Percentiles rank a stretch among this genome's conserved stretches.
Evolutionary conservation across 805 yeast genomes (phyloP).

Genomic region (Lachancea quebecensis): DNA sequence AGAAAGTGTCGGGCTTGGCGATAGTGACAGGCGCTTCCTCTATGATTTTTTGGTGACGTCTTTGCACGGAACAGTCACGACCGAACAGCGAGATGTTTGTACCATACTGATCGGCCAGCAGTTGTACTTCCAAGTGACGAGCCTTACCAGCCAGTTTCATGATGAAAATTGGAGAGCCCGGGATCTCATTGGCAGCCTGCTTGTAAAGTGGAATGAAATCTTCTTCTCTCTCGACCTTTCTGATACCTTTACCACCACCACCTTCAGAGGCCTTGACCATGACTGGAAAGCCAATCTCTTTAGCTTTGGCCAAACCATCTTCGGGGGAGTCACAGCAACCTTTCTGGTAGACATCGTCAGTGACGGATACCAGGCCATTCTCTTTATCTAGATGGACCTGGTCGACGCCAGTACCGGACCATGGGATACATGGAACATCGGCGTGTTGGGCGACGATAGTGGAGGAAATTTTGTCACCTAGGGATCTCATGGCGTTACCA

Average conservation of each 20-base stretch:
- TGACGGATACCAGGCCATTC: slow-evolving; percentile 81
- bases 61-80: slow-evolving; percentile 98
- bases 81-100: slow-evolving; percentile 96
- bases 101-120: slow-evolving; percentile 97
- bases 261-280: slow-evolving; percentile 99
- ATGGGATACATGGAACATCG: slow-evolving; percentile 95
- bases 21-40: slow-evolving; percentile 99
- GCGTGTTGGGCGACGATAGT: slow-evolving; percentile 99
- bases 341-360: slow-evolving; percentile 71
- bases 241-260: slow-evolving; percentile 99
- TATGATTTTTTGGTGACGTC: slow-evolving; percentile 98
- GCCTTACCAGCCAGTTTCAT: slow-evolving; percentile 98
- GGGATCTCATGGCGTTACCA: slow-evolving; percentile 98
- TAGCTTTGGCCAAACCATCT: slow-evolving; percentile 84
- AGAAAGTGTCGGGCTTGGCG: slow-evolving; percentile 80
- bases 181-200: slow-evolving; percentile 96
- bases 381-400: slow-evolving; percentile 61
- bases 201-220: slow-evolving; percentile 71
- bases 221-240: slow-evolving; percentile 83
- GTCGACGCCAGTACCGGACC: slow-evolving; percentile 98
- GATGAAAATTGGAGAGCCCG: slow-evolving; percentile 97
- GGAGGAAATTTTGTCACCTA: slow-evolving; percentile 96
- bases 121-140: slow-evolving; percentile 96
- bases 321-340: slow-evolving; percentile 86
- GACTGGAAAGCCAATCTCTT: slow-evolving; percentile 89